phyloP scores from a whole-genome alignment of 176 grass and related monocot genomes.

The Phoenix dactylifera region DNA sequence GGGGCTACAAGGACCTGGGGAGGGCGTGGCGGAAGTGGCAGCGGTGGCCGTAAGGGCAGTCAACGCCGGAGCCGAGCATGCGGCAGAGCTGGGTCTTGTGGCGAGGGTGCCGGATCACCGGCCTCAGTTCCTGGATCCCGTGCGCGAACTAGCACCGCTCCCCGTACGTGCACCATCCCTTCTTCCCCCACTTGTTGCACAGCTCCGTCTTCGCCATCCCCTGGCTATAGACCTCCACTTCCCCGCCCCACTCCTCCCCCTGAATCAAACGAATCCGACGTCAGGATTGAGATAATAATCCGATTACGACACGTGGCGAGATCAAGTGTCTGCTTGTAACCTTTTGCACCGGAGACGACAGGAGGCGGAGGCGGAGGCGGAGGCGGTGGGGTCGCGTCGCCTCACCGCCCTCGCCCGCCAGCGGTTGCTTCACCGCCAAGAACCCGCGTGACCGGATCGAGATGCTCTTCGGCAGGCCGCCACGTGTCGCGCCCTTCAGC shows the following conservation, averaged over 20 bases:
- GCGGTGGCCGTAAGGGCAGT: conserved; percentile 79
- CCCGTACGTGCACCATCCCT: conserved; percentile 36
- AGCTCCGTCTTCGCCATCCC: conserved; percentile 70
- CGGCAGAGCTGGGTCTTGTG: conserved; percentile 64
- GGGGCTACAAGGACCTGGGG: background rate
- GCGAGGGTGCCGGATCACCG: conserved; percentile 65
- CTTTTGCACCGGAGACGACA: conserved; percentile 21
- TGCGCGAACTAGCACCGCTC: conserved; percentile 60
- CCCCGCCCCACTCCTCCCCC: conserved; percentile 13
- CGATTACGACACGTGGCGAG: background rate
- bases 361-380: too few species aligned
- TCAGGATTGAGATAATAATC: background rate
- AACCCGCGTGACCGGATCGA: conserved; percentile 41
- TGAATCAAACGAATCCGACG: conserved; percentile 6
- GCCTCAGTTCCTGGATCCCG: conserved; percentile 49
- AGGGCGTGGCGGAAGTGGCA: conserved; percentile 57
- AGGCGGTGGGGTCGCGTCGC: conserved; percentile 33
- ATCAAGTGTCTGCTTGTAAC: conserved; percentile 22
- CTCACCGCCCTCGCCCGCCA: conserved; percentile 4
- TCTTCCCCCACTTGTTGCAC: conserved; percentile 64
- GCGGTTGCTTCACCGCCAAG: conserved; percentile 23
- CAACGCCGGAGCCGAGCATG: conserved; percentile 30
- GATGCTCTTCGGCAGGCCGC: conserved; percentile 47
- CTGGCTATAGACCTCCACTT: conserved; percentile 51
- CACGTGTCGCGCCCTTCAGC: conserved; percentile 20